Percentiles rank a stretch among this genome's conserved stretches.
These are phyloP conservation scores for Aspergillus sclerotialis DNA, from an alignment of 2,329 filamentous ascomycete genomes.

Conservation along the genomic window DNA sequence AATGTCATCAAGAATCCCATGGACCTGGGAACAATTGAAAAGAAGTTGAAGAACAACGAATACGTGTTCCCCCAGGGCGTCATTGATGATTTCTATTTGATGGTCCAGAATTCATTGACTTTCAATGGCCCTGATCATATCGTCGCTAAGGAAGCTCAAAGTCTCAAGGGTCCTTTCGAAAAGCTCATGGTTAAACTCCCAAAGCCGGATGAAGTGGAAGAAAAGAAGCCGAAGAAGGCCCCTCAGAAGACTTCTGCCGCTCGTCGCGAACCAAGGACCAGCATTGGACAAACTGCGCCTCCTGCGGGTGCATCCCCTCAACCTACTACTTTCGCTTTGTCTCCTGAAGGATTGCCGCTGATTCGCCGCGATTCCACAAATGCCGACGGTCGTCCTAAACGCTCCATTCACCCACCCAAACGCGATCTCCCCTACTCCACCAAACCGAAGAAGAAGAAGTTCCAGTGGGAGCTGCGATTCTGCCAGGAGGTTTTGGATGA, in stretches of 20 bases:
- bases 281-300: slow-evolving; percentile 36
- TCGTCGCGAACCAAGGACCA: slow-evolving; percentile 43
- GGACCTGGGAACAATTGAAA: slow-evolving; percentile 77
- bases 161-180: slow-evolving; percentile 53
- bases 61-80: slow-evolving; percentile 69
- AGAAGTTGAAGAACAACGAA: slow-evolving; percentile 62
- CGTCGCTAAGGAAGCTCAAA: slow-evolving; percentile 62
- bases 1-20: slow-evolving; percentile 69
- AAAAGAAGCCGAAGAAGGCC: slow-evolving; percentile 51
- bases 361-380: slow-evolving; percentile 81
- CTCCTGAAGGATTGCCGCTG: slow-evolving; percentile 68
- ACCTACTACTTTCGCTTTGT: slow-evolving; percentile 63
- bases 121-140: slow-evolving; percentile 80
- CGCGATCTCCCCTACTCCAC: slow-evolving; percentile 87
- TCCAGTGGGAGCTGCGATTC: slow-evolving; percentile 82
- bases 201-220: slow-evolving; percentile 50
- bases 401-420: slow-evolving; percentile 86
- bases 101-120: slow-evolving; percentile 68
- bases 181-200: slow-evolving; percentile 56
- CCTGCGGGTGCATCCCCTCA: slow-evolving; percentile 23
- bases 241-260: slow-evolving; percentile 37
- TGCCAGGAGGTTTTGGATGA: slow-evolving; percentile 76
- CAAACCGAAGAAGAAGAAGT: slow-evolving; percentile 85
- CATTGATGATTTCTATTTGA: slow-evolving; percentile 65
- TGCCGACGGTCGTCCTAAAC: slow-evolving; percentile 75